phyloP scores from a whole-genome alignment of 2,329 filamentous ascomycete species.

The Xenoacremonium recifei region DNA sequence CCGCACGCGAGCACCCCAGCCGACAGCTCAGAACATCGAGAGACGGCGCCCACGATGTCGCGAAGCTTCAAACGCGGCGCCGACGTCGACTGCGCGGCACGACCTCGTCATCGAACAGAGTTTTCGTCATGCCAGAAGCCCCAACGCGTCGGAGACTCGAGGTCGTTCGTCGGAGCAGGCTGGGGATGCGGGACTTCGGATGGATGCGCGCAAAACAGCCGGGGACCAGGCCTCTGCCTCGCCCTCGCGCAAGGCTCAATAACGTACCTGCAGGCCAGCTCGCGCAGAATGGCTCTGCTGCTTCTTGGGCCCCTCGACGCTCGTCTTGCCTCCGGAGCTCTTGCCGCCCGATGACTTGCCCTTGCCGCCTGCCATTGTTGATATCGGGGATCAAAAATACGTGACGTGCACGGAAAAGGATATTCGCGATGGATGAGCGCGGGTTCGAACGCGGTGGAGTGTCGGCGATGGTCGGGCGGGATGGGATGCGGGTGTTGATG shows the following conservation, averaged over 20 bases:
- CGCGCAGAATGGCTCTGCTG: conserved; percentile 94
- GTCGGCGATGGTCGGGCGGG: no score
- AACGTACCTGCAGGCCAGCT: conserved; percentile 87
- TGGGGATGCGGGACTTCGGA: conserved; percentile 23
- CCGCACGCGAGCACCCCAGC: conserved; percentile 6
- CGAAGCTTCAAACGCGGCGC: conserved; percentile 6
- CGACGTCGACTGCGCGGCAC: conserved; percentile 4
- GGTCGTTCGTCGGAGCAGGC: conserved; percentile 18
- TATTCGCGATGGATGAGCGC: conserved; percentile 12
- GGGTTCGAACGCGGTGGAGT: conserved; percentile 24
- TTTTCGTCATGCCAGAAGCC: conserved; percentile 22
- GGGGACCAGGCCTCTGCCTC: conserved; percentile 11
- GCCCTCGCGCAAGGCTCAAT: conserved; percentile 4
- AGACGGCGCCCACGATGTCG: conserved; percentile 9
- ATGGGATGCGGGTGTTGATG: conserved; percentile 5
- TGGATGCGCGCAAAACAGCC: conserved; percentile 21
- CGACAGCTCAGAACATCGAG: conserved; percentile 7
- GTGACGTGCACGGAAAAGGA: conserved; percentile 5
- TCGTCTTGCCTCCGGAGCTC: conserved; percentile 76
- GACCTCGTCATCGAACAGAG: conserved; percentile 12
- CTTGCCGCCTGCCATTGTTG: conserved; percentile 78
- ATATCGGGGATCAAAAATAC: conserved; percentile 13
- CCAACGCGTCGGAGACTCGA: conserved; percentile 20
- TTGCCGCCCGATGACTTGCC: conserved; percentile 91
- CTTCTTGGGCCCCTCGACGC: conserved; percentile 69